These are phyloP conservation scores for Trametes punicea DNA, from an alignment of 768 basidiomycete genomes.

Conservation along the genomic window DNA sequence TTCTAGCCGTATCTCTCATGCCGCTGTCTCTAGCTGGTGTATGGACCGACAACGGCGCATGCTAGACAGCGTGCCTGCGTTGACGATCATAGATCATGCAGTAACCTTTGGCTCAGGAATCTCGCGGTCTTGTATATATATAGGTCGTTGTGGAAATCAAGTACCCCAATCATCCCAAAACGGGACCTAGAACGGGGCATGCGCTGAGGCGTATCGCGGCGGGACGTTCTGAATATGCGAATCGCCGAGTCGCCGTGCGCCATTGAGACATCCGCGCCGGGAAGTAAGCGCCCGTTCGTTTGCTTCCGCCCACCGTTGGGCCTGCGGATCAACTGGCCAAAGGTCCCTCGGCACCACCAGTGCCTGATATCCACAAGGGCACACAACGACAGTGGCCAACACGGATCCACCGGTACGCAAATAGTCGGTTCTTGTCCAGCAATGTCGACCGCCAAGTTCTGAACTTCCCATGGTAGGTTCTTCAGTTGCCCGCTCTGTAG, in stretches of 20 bases:
- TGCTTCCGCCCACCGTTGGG: background rate
- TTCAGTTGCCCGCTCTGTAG: background rate
- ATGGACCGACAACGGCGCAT: constrained; percentile 50
- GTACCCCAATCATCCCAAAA: background rate
- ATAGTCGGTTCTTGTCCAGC: background rate
- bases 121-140: constrained; percentile 2
- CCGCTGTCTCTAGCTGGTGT: constrained; percentile 42
- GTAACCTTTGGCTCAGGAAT: background rate
- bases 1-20: background rate
- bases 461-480: too few species aligned
- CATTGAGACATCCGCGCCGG: too few species aligned
- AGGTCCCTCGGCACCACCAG: background rate
- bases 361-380: background rate
- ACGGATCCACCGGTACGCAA: background rate
- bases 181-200: background rate
- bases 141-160: constrained; percentile 1
- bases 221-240: too few species aligned
- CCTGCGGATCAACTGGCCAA: background rate
- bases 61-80: constrained; percentile 25
- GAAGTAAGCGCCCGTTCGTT: background rate
- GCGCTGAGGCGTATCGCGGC: too few species aligned
- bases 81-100: background rate
- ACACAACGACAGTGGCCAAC: background rate
- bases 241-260: too few species aligned
- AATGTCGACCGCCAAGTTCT: background rate